A percentile compares a stretch with the other conserved stretches of the same genome.
These are phyloP conservation scores for Talaromyces liani DNA, from an alignment of 495 filamentous ascomycete genomes.

Conservation along the genomic window DNA sequence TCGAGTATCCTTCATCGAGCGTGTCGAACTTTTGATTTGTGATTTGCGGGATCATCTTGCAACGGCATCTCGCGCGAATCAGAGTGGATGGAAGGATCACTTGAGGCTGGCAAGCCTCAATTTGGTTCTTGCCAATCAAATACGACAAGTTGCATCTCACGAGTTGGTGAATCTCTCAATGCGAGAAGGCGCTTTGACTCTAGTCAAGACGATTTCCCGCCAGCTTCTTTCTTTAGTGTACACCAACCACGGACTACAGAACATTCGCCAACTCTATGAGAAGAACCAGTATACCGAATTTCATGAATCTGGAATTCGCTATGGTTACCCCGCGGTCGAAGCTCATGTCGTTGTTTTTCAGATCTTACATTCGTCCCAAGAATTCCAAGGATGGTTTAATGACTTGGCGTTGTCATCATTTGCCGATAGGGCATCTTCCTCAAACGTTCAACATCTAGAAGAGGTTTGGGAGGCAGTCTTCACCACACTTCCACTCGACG, in stretches of 20 bases:
- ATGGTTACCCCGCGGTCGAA: constrained; percentile 49
- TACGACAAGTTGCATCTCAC: constrained; percentile 34
- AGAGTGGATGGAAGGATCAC: constrained; percentile 13
- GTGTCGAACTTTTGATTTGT: constrained; percentile 21
- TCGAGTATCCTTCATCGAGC: constrained; percentile 30
- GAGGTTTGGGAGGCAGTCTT: constrained; percentile 66
- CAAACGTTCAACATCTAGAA: constrained; percentile 56
- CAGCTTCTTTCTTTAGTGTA: constrained; percentile 34
- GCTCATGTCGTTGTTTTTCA: constrained; percentile 61
- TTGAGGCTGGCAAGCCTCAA: constrained; percentile 26
- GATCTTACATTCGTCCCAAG: constrained; percentile 39
- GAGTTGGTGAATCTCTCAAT: constrained; percentile 19
- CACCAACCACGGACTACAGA: constrained; percentile 31
- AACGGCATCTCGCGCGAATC: constrained; percentile 14
- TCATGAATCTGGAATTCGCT: constrained; percentile 60
- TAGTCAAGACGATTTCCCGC: constrained; percentile 24
- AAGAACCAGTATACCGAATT: constrained; percentile 45
- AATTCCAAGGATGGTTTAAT: constrained; percentile 20
- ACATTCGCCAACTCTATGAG: constrained; percentile 54
- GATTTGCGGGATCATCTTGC: constrained; percentile 22
- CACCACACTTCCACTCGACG: constrained; percentile 63
- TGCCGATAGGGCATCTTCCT: constrained; percentile 12
- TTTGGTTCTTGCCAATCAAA: constrained; percentile 33
- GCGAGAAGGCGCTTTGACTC: constrained; percentile 16
- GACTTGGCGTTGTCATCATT: constrained; percentile 23